Base-by-base conservation (phyloP, 192 early-diverging fungal genomes). In the Lobosporangium transversale region DNA sequence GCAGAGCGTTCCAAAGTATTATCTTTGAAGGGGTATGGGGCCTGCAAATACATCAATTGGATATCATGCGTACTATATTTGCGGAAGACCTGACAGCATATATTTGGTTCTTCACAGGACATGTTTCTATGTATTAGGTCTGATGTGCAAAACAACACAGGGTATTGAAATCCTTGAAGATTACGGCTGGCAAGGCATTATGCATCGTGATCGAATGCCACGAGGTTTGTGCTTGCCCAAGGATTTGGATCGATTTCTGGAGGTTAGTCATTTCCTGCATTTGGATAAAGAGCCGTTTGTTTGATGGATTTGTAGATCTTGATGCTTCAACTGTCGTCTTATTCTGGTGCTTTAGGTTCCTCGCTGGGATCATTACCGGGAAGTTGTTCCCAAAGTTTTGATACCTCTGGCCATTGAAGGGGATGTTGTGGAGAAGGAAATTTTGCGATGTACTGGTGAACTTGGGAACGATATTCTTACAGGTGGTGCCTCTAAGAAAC, bases 381-480 rank as follows among this genome's bases (percentile, higher is more conserved):
- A 80, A n/a, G 47, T 32, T 53, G 32, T 70, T 29, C 82, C 75
- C 55, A 81, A 73, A 33, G 79, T 73, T 8, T 59, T 85, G 24
- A 71, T 78, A 20, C 55, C 63, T 23, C 52, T 78, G 33, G 52
- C 78, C 17, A 70, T 44, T 32, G 68, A 63, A n/a, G 73, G 66
- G 2, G 65, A 60, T 37, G 31, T 24, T 9, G 70, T 83, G 14
- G 88, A 87, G 66, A 70, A 81, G 55, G 90, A 91, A 54, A 88
- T 95, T 51, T 58, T 95, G 27, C 85, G 84, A 66, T 81, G 80
- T 23, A 85, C 94, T 45, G 90, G 91, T 42, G 92, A 93, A 68
- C 80, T 95, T 55, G 89, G 88, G 45, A 95, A 95, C 58, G 89
- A 94, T 62, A 93, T 95, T 66, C 70, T 94, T 29, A 89, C 91